phyloP scores from a whole-genome alignment of 345 rosid species.

The Citrus sinensis region DVS_A1.0 CM039163.1:12524501-12525000 shows the following conservation, averaged over 20 bases:
- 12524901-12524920: background rate
- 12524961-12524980: no score
- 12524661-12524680: no score
- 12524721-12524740: background rate
- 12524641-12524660: no score
- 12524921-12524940: background rate
- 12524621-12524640: background rate
- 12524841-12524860: background rate
- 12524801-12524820: background rate
- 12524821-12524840: background rate
- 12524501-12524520: background rate
- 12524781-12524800: background rate
- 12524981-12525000: background rate
- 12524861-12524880: background rate
- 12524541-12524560: background rate
- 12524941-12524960: no score
- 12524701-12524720: background rate
- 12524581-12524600: no score
- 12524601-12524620: background rate
- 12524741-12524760: background rate
- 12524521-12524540: background rate
- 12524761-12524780: background rate
- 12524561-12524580: background rate
- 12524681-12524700: no score
- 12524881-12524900: background rate